Percentiles rank a stretch among this genome's conserved stretches.
Evolutionary conservation across 495 filamentous ascomycete species (phyloP).

Genomic region (Daldinia concentrica): DNA sequence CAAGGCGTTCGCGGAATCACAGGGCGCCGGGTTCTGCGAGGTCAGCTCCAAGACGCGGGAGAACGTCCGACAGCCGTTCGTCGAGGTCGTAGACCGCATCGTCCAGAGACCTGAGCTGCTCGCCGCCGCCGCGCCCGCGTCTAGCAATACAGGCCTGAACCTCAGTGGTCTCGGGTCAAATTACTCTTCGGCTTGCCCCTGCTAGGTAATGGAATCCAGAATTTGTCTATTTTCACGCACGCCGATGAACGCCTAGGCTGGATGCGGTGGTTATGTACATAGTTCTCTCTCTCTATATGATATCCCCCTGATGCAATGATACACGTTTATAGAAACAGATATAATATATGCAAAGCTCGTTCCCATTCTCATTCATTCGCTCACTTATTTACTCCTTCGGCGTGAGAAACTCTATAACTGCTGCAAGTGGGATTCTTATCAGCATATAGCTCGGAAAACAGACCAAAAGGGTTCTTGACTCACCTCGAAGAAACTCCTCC

Average conservation of each 20-base stretch:
- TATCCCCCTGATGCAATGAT: constrained; percentile 39
- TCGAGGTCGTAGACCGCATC: constrained; percentile 63
- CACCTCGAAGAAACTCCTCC: constrained; percentile 83
- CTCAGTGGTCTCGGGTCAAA: constrained; percentile 29
- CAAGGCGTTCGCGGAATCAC: constrained; percentile 57
- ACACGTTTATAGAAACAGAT: constrained; percentile 12
- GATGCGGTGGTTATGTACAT: constrained; percentile 30
- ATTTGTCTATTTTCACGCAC: constrained; percentile 13
- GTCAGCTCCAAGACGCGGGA: constrained; percentile 64
- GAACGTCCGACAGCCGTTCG: constrained; percentile 63
- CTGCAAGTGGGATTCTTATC: constrained; percentile 46
- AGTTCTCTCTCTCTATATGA: constrained; percentile 32
- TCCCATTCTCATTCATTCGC: not conserved
- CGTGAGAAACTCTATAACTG: constrained; percentile 69
- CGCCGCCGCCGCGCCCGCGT: constrained; percentile 37
- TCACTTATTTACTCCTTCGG: constrained; percentile 58
- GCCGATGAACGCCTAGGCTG: constrained; percentile 25
- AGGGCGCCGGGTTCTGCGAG: constrained; percentile 63
- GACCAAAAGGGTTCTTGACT: constrained; percentile 37
- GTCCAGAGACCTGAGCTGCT: constrained; percentile 57
- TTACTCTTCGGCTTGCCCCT: constrained; percentile 40
- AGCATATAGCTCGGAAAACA: not conserved
- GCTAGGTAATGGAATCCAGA: constrained; percentile 14
- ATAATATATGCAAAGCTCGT: constrained; percentile 1
- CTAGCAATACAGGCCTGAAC: constrained; percentile 24